A percentile compares a stretch with the other conserved stretches of the same genome.
Conservation (phyloP, 2,329 filamentous ascomycete genomes). For the Epichloe gansuensis region DNA sequence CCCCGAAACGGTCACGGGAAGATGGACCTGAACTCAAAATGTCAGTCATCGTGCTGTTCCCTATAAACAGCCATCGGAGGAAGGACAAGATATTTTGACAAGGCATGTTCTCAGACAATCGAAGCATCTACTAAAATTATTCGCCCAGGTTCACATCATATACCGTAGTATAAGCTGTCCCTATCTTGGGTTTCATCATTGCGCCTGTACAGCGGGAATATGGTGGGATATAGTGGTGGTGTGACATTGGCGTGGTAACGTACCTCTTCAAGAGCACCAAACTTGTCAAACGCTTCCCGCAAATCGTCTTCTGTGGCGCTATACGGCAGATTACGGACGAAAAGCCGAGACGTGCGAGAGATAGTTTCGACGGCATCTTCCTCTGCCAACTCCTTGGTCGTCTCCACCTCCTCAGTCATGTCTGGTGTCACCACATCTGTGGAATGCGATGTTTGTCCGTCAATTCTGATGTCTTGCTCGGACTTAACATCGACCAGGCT, state of each 20-base stretch:
- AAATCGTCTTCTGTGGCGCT: slow-evolving; percentile 67
- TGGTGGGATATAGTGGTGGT: neutral
- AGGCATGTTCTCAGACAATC: slow-evolving; percentile 54
- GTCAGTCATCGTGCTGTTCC: slow-evolving; percentile 15
- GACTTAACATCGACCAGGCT: slow-evolving; percentile 2
- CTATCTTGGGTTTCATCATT: slow-evolving; percentile 99
- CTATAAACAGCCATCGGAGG: neutral
- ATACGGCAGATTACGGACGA: slow-evolving; percentile 82
- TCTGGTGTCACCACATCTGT: slow-evolving; percentile 13
- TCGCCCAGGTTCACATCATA: slow-evolving; percentile 86
- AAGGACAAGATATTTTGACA: neutral
- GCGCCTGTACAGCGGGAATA: slow-evolving; percentile 19
- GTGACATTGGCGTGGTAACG: slow-evolving; percentile 25
- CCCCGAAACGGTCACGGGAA: slow-evolving; percentile 63
- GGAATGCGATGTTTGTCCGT: slow-evolving; percentile 15
- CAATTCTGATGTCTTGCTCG: slow-evolving; percentile 11
- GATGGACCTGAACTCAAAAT: slow-evolving; percentile 56
- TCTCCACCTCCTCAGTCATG: slow-evolving; percentile 16
- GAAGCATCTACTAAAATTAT: slow-evolving; percentile 99
- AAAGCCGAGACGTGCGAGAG: slow-evolving; percentile 63
- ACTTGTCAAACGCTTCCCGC: slow-evolving; percentile 55
- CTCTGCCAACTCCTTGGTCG: slow-evolving; percentile 18
- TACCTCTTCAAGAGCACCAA: slow-evolving; percentile 80
- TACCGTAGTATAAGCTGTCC: slow-evolving; percentile 96
- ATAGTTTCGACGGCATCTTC: slow-evolving; percentile 44